Base-by-base conservation (phyloP, 768 basidiomycete species). In the Grammothele lineata region DNA sequence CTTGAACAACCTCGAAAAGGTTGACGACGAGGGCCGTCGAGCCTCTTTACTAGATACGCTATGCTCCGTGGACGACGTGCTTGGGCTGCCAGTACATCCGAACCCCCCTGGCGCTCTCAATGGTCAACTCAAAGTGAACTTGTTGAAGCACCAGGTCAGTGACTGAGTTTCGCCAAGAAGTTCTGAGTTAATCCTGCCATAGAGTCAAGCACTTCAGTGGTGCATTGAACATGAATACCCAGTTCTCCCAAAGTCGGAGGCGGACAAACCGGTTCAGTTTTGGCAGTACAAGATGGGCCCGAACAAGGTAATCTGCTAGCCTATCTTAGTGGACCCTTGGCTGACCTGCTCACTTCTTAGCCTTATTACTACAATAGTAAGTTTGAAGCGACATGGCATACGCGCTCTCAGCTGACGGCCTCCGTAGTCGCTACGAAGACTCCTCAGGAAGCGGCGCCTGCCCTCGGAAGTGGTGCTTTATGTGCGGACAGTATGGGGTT, bases 401-500 rank as follows among this genome's bases (percentile, higher is more conserved):
- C 7, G n/a, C n/a, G 27, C 7, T 30, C 14, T 30, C 14, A 30
- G 23, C 25, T 18, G 25, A 41, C 6, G 32, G 11, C 23, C 18
- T 53, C 6, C 40, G 11, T 50, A 87, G 83, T 94, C 47, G 91
- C 86, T 0, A 93, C 93, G 0, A 85, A 85, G 55, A 85, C 81
- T 11, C 89, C 87, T 17, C 88, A 88, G 61, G 70, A 76, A 43
- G 66, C 67, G 0, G 59, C 71, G 1, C 92, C 92, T 2, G 54
- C 56, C 0, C 76, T 94, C 18, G 91, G 91, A 9, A 71, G 83
- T 57, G 93, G 93, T n/a, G 92, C 89, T 2, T 69, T 95, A 40
- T 81, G 87, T 47, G 92, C 86, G 1, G 93, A 95, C 66, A 87
- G 88, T 33, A 96, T 96, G 93, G 92, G 83, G 45, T 56, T 79